Evolutionary conservation across 495 filamentous ascomycete species (phyloP), one percentile per base, ranked within the genome.

Genomic region (Parathielavia hyrcaniae): DNA sequence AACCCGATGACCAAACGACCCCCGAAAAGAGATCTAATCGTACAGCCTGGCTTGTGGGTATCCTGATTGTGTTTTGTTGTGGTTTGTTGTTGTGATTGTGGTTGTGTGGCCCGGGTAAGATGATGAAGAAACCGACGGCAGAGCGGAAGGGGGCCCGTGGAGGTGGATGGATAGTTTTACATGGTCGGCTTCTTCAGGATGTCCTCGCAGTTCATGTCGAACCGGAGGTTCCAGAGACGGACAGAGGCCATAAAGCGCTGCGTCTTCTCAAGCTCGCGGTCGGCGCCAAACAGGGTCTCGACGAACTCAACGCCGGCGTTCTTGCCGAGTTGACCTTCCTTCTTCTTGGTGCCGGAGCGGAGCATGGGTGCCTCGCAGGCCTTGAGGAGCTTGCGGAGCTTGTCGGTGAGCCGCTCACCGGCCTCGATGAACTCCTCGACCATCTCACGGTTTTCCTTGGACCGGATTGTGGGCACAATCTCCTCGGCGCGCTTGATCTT

Each of bases 261-360:
- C n/a, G 93, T 97, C 69, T 84, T 85, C 70, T 95, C 88, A 41
- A 96, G 79, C 71, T 96, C 87, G 54, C 91, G 85, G 67, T 97
- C 93, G 59, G 87, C 84, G 63, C 93, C 95, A 67, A 97, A 98
- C 61, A 98, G 89, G 47, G 91, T 89, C 67, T 97, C 89, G 65
- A 98, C 92, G 69, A 98, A 97, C 81, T 97, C 95, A 63, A 86
- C 86, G 40, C 95, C 95, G 57, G 89, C 88, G 69, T 90, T 90
- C 79, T 91, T 89, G 65, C 93, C 95, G 78, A 97, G 90, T 60
- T 85, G 84, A 39, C 87, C 78, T 23, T 81, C 76, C 62, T 84
- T 82, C 55, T 81, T 77, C 40, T 85, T 78, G 65, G 70, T 72
- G 61, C 76, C 77, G 70, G 77, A 74, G 47, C 75, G 76, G 60